Evolutionary conservation across 257 asterid genomes (phyloP), one percentile per base, ranked within the genome.

Genomic region (Echites panduratus): DNA sequence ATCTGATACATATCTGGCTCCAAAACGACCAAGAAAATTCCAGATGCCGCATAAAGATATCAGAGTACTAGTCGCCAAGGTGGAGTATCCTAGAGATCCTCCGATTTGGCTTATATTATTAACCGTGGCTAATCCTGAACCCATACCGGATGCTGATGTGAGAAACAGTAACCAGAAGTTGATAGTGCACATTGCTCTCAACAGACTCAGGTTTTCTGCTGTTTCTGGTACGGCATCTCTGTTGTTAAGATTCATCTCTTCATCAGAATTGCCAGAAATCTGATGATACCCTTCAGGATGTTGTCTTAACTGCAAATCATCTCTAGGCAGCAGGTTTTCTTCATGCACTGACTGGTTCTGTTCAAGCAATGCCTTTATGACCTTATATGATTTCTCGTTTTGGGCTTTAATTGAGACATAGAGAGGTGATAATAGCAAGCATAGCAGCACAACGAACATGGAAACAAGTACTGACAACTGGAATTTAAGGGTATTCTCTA

Each of bases 101-200:
- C 97, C 99, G 26, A 94, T 86, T 74, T 94, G 99, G 89, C 95
- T 89, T 48, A 94, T 84, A 77, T 94, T 94, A 87, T 94, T 89
- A 57, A 94, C 85, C 19, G 95, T 89, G 13, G 99, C 97, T 24
- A 94, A 75, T 26, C 99, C 99, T 1, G 99, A 87, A 20, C 99
- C 99, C 97, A 94, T 89, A 8, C 99, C 97, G 70, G 95, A 89
- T 17, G 89, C 70, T 86, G 89, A 89, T 2, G 95, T 88, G 1
- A 83, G 68, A 73, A 87, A 91, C 27, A 94, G 73, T 26, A 94
- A 75, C 99, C 99, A 94, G 83, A 91, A 91, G 79, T 84, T 84
- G 7, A 84, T 8, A 4, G 90, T 88, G 32, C 85, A 48, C 71
- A 85, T 70, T 49, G 99, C 97, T 83, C 91, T 90, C 52, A 79